These are phyloP conservation scores for Phaffomyces opuntiae DNA, from an alignment of 805 yeast species.

Conservation along the genomic window DNA sequence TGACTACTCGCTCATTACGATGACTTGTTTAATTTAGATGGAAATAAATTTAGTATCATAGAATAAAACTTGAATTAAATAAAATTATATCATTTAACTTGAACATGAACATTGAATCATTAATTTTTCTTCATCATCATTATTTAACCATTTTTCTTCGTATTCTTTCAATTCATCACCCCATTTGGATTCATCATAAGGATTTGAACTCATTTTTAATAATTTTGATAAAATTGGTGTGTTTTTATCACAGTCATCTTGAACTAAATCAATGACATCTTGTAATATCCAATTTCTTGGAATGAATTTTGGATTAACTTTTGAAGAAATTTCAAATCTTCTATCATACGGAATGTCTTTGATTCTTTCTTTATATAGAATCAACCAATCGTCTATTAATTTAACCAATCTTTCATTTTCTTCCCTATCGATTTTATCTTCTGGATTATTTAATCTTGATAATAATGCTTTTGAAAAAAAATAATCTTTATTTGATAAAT, in stretches of 20 bases:
- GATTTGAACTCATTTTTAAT: slow-evolving; percentile 64
- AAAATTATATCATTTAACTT: slow-evolving; percentile 11
- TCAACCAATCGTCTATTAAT: slow-evolving; percentile 45
- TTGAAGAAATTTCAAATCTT: slow-evolving; percentile 36
- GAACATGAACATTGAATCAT: slow-evolving; percentile 79
- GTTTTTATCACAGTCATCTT: slow-evolving; percentile 45
- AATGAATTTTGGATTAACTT: slow-evolving; percentile 68
- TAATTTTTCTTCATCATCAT: slow-evolving; percentile 42
- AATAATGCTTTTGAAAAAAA: slow-evolving; percentile 24
- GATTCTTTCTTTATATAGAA: slow-evolving; percentile 38
- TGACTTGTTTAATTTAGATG: too few species aligned
- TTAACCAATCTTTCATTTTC: slow-evolving; percentile 34
- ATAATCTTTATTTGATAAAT: slow-evolving; percentile 27
- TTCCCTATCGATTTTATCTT: slow-evolving; percentile 28
- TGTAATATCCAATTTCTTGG: slow-evolving; percentile 85
- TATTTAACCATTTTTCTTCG: slow-evolving; percentile 48
- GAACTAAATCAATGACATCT: slow-evolving; percentile 60
- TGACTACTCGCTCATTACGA: too few species aligned
- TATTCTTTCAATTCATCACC: slow-evolving; percentile 55
- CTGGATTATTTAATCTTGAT: slow-evolving; percentile 16
- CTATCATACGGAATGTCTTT: slow-evolving; percentile 29
- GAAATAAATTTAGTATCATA: too few species aligned
- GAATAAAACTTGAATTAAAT: too few species aligned
- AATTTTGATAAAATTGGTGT: slow-evolving; percentile 49
- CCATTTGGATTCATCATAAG: slow-evolving; percentile 65